Conservation (phyloP, 2,329 filamentous ascomycete species). For the Epichloe glyceriae region DNA sequence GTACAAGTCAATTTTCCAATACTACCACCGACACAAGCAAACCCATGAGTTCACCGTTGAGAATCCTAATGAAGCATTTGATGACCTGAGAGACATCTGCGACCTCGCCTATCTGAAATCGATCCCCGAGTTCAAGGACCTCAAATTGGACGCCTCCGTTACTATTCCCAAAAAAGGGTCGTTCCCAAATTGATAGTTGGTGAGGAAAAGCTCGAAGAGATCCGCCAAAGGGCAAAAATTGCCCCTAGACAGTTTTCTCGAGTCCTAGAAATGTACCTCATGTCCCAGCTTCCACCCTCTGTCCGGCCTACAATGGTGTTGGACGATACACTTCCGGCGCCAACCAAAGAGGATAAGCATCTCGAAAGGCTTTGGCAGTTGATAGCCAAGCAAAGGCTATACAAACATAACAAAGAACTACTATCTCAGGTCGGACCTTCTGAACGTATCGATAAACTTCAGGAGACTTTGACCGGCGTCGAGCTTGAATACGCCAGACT, state of each 20-base stretch:
- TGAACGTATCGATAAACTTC: conserved; percentile 60
- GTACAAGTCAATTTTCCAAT: conserved; percentile 65
- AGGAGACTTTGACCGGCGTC: conserved; percentile 54
- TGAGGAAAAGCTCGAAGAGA: conserved; percentile 35
- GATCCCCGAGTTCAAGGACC: conserved; percentile 41
- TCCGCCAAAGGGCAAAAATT: conserved; percentile 57
- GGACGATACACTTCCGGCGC: conserved; percentile 27
- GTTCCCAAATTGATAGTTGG: conserved; percentile 45
- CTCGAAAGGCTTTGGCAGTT: conserved; percentile 60
- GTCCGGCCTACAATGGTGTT: conserved; percentile 39
- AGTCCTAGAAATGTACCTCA: conserved; percentile 62
- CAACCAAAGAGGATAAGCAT: conserved; percentile 44
- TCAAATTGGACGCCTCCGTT: conserved; percentile 41
- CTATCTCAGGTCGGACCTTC: conserved; percentile 54
- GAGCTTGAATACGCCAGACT: conserved; percentile 61
- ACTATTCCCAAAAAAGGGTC: conserved; percentile 32
- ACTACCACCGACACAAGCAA: conserved; percentile 52
- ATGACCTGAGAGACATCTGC: conserved; percentile 63
- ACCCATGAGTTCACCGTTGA: conserved; percentile 83
- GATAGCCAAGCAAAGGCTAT: conserved; percentile 64
- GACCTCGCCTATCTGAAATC: conserved; percentile 54
- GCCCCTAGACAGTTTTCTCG: conserved; percentile 63
- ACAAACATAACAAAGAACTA: conserved; percentile 59
- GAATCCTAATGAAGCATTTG: conserved; percentile 80
- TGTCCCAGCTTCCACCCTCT: conserved; percentile 43